Evolutionary conservation across 495 filamentous ascomycete genomes (phyloP).

Genomic region (Hypoxylon trugodes): DNA sequence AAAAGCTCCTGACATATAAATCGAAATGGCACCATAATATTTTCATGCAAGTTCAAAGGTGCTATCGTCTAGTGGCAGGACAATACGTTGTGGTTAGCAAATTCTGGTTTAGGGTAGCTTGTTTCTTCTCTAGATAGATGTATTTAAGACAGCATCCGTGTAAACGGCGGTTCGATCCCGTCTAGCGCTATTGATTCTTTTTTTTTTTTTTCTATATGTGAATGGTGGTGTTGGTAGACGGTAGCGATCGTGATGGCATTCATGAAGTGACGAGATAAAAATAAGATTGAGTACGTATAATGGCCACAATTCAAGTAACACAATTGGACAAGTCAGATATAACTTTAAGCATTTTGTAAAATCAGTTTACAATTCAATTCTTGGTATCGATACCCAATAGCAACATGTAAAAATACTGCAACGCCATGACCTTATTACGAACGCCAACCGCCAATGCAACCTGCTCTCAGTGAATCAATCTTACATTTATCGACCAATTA

Average conservation of each 20-base stretch:
- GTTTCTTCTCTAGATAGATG: too few relatives aligned
- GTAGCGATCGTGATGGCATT: too few relatives aligned
- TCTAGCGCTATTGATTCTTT: conserved; percentile 12
- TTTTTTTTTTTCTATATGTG: not conserved
- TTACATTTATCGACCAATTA: conserved; percentile 22
- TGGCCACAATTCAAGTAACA: too few relatives aligned
- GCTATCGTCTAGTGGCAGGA: conserved; percentile 28
- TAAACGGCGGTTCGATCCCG: conserved; percentile 37
- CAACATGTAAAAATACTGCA: not conserved
- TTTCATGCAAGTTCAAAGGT: not conserved
- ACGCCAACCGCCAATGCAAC: conserved; percentile 23
- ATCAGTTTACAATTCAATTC: conserved; percentile 11
- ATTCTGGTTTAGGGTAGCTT: too few relatives aligned
- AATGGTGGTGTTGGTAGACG: too few relatives aligned
- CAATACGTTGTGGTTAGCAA: conserved; percentile 14
- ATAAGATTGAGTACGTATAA: too few relatives aligned
- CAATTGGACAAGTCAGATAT: too few relatives aligned
- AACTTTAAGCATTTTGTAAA: conserved; percentile 1
- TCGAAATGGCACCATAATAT: not conserved
- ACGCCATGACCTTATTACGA: conserved; percentile 14
- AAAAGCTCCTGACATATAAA: conserved; percentile 1
- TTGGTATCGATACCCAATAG: conserved; percentile 18
- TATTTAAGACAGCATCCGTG: conserved; percentile 8
- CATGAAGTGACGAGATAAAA: too few relatives aligned
- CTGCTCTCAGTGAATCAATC: not conserved